Conservation (phyloP, 2,329 filamentous ascomycete genomes). For the Microdochium bolleyi region DNA sequence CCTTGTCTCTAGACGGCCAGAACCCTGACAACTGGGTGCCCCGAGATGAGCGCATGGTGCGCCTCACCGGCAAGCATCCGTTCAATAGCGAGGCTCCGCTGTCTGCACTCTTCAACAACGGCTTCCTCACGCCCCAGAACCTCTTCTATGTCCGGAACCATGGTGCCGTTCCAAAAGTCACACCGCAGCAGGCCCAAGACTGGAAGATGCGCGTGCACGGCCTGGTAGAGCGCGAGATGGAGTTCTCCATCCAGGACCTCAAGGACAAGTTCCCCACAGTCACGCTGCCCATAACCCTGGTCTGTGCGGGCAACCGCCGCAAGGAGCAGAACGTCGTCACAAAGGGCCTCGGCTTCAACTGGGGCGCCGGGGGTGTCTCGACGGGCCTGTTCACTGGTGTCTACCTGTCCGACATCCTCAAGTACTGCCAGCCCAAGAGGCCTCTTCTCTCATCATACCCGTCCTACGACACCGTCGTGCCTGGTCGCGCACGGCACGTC, state of each 20-base stretch:
- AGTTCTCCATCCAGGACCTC: slow-evolving; percentile 63
- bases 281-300: slow-evolving; percentile 80
- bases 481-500: slow-evolving; percentile 58
- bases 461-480: neutral
- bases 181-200: slow-evolving; percentile 61
- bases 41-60: slow-evolving; percentile 73
- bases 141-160: slow-evolving; percentile 92
- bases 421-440: slow-evolving; percentile 57
- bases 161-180: slow-evolving; percentile 69
- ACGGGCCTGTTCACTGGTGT: slow-evolving; percentile 86
- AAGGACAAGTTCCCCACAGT: slow-evolving; percentile 69
- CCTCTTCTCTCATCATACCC: slow-evolving; percentile 18
- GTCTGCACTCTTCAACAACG: slow-evolving; percentile 66
- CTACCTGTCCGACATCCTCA: slow-evolving; percentile 63
- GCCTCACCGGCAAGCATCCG: slow-evolving; percentile 80
- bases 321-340: slow-evolving; percentile 90
- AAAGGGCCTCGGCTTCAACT: slow-evolving; percentile 91
- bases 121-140: slow-evolving; percentile 80
- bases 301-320: slow-evolving; percentile 84
- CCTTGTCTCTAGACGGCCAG: slow-evolving; percentile 48
- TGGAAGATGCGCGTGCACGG: slow-evolving; percentile 85
- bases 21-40: slow-evolving; percentile 79
- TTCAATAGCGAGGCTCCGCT: slow-evolving; percentile 87
- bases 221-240: slow-evolving; percentile 70
- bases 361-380: slow-evolving; percentile 81